Evolutionary conservation across 768 basidiomycete genomes (phyloP), one percentile per base, ranked within the genome.

Genomic region (Phanerodontia chrysosporium): DNA sequence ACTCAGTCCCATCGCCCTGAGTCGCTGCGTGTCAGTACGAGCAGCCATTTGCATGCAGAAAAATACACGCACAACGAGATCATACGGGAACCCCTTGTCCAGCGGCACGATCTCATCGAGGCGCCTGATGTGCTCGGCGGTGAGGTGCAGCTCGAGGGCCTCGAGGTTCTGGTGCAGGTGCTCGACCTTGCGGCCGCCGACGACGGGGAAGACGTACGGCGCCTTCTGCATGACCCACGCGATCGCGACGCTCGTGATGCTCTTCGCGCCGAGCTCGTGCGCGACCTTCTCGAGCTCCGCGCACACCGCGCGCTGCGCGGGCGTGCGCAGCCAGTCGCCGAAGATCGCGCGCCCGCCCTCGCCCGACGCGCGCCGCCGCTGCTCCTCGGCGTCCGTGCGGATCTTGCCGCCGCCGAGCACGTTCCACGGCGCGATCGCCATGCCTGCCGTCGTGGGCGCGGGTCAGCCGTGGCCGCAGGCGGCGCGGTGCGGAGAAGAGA

Each of bases 211-310:
- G 0, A 80, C 78, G 51, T 72, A 80, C 0, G 76, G 75, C 1
- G 76, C 70, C 64, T 82, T 83, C 30, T 81, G 77, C 68, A 83
- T 68, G 10, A 82, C 67, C 57, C 81, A 82, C 10, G 80, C 78
- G 56, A 83, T 77, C 6, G 80, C 79, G 3, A 81, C 29, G 32
- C 45, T 25, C 42, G 61, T 42, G 22, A 28, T 29, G 12, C 9
- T 9, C 45, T 46, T 51, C 13, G 30, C 73, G 0, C 80, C 81
- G 5, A 82, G 70, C 62, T 82, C 79, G 18, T 64, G 62, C 3
- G 81, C 80, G 7, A 84, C 76, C 55, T 78, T 75, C 62, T 79
- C 80, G 25, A 83, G 68, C 0, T 74, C 81, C 2, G 65, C 58
- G 45, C 74, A 73, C 16, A 81, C 66, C 24, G 68, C 70, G 53